These are phyloP conservation scores for Tremellales sp. DNA, from an alignment of 1,284 basidiomycete species.

Conservation along the genomic window DNA sequence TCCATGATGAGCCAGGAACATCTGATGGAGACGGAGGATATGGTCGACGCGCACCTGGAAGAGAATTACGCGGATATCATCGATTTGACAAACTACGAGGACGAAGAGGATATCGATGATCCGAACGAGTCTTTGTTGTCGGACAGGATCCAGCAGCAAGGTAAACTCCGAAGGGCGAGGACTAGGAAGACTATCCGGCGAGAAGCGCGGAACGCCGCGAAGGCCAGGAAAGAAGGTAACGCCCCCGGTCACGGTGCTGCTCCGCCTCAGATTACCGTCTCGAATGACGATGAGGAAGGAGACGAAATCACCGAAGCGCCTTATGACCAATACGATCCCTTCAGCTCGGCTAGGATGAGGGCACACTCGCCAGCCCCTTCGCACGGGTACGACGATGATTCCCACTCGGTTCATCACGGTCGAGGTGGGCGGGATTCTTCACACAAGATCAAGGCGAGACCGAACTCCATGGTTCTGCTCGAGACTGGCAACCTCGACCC, in stretches of 20 bases:
- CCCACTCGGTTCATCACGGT: no score
- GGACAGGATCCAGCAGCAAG: conserved; percentile 61
- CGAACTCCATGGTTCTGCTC: no score
- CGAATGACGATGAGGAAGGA: no score
- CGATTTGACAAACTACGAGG: conserved; percentile 77
- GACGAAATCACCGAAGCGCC: conserved; percentile 24
- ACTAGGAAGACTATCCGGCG: conserved; percentile 49
- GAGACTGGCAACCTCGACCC: no score
- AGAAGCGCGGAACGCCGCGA: conserved; percentile 4
- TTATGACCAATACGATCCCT: conserved; percentile 36
- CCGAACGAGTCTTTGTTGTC: conserved; percentile 64
- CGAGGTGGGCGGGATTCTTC: no score
- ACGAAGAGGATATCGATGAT: conserved; percentile 68
- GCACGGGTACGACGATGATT: no score
- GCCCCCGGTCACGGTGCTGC: no score
- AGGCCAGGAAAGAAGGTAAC: no score
- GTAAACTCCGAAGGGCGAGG: conserved; percentile 60
- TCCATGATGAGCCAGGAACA: conserved; percentile 15
- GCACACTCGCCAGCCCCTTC: no score
- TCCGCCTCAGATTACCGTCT: no score
- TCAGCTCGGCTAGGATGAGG: no score
- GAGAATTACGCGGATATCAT: conserved; percentile 54
- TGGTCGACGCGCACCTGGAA: conserved; percentile 10
- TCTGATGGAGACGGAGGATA: conserved; percentile 12
- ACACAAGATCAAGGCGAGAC: no score